phyloP scores from a whole-genome alignment of 495 filamentous ascomycete genomes.

The Saxophila tyrrhenica region DNA sequence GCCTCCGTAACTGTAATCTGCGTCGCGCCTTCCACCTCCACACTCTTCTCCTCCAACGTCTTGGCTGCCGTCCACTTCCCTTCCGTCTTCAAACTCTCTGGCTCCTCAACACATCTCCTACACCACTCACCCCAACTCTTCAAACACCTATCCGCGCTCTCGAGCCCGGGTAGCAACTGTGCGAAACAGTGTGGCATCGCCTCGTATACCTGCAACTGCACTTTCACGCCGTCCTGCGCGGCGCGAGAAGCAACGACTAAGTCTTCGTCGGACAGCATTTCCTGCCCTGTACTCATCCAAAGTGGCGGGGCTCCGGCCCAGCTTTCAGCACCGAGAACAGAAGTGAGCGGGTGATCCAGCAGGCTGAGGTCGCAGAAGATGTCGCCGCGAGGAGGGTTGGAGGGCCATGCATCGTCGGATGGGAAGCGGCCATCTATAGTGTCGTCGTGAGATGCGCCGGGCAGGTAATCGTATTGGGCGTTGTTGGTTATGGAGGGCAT shows the following conservation, averaged over 20 bases:
- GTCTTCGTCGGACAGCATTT: conserved; percentile 65
- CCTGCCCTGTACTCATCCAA: conserved; percentile 65
- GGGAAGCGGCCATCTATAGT: conserved; percentile 32
- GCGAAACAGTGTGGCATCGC: conserved; percentile 86
- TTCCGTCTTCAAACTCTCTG: conserved; percentile 31
- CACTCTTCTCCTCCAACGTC: conserved; percentile 38
- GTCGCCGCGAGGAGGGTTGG: conserved; percentile 53
- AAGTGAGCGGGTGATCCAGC: conserved; percentile 64
- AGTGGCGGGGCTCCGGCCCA: conserved; percentile 65
- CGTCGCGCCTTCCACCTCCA: conserved; percentile 42
- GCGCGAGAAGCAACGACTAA: conserved; percentile 49
- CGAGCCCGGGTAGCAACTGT: conserved; percentile 44
- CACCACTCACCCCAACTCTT: conserved; percentile 49
- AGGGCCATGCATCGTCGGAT: conserved; percentile 62
- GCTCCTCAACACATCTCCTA: conserved; percentile 32
- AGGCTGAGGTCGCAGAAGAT: conserved; percentile 55
- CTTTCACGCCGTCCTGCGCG: conserved; percentile 46
- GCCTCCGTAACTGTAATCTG: conserved; percentile 44
- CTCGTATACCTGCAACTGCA: conserved; percentile 66
- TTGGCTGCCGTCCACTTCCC: conserved; percentile 47
- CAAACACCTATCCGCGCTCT: conserved; percentile 41
- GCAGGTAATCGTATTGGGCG: conserved; percentile 63
- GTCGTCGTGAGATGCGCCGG: conserved; percentile 29
- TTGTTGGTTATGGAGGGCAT: conserved; percentile 59
- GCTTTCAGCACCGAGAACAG: conserved; percentile 46